Evolutionary conservation across 2,329 filamentous ascomycete species (phyloP).

Genomic region (Davidsoniella neocaledoniae): DNA sequence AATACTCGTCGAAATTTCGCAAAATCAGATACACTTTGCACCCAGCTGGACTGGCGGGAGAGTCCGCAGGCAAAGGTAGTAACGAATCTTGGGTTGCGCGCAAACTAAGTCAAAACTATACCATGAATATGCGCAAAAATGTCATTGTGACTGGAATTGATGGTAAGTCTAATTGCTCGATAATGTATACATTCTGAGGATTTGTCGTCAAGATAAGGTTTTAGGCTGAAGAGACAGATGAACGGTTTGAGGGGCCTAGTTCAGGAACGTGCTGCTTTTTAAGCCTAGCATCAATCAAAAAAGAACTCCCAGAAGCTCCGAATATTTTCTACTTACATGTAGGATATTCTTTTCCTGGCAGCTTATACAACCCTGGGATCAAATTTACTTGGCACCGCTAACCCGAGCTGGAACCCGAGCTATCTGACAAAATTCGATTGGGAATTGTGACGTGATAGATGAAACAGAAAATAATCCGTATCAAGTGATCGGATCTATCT

Average conservation of each 20-base stretch:
- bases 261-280: no score
- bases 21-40: slow-evolving; percentile 52
- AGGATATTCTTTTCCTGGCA: no score
- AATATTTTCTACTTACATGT: background rate
- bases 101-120: slow-evolving; percentile 45
- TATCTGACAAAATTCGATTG: background rate
- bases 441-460: background rate
- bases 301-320: background rate
- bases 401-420: background rate
- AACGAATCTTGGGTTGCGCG: slow-evolving; percentile 56
- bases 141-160: slow-evolving; percentile 57
- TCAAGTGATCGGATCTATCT: no score
- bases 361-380: no score
- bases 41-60: slow-evolving; percentile 45
- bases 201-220: slow-evolving; percentile 3
- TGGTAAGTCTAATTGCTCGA: slow-evolving; percentile 31
- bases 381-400: background rate
- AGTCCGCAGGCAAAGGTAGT: slow-evolving; percentile 58
- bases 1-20: slow-evolving; percentile 48
- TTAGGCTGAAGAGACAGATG: background rate
- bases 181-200: background rate
- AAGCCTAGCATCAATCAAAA: no score
- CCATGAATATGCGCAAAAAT: slow-evolving; percentile 34
- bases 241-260: no score
- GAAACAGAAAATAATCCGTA: background rate